Evolutionary conservation across 225 moss, liverwort and hornwort species (phyloP), one percentile per base, ranked within the genome.

Genomic region (Polytrichum commune): DNA sequence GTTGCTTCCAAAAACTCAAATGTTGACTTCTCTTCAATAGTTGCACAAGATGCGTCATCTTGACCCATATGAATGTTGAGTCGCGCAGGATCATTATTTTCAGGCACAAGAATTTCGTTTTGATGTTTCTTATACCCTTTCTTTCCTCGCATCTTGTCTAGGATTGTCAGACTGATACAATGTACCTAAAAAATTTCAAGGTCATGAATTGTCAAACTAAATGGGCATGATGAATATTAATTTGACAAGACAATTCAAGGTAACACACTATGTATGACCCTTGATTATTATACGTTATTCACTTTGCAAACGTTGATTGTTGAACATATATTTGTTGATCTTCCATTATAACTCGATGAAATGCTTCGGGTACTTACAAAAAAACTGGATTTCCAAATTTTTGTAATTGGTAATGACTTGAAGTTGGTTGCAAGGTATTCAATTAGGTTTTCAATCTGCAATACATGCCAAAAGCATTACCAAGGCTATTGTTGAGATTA

Each of bases 71-170:
- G 22, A 23, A 70, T 23, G 19, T 28, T 58, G 20, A 55, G 20
- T 10, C 60, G 69, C 0, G 27, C 3, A n/a, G 69, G 30, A 2
- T 70, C 58, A 35, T 70, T 23, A 13, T 33, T 58, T 13, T 20
- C 55, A 8, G 18, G 20, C 10, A 10, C 19, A 23, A 58, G 58
- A 58, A 27, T 19, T 18, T 70, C 60, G 18, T 70, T 70, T 19
- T 57, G 60, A 53, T 46, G 68, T 20, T 23, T 70, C 23, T 60
- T 70, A 30, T 55, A 32, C 57, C 69, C 33, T 22, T 60, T 57
- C 29, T 32, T 70, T n/a, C 69, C 69, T n/a, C 60, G 69, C 60
- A 60, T 70, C 24, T 71, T 32, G 58, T 24, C n/a, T 64, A 24
- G 10, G 2, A 5, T 38, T 71, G 62, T 26, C 6, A 0, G 16